Conservation (phyloP, 176 grass and related monocot genomes). For the Phoenix dactylifera region DNA sequence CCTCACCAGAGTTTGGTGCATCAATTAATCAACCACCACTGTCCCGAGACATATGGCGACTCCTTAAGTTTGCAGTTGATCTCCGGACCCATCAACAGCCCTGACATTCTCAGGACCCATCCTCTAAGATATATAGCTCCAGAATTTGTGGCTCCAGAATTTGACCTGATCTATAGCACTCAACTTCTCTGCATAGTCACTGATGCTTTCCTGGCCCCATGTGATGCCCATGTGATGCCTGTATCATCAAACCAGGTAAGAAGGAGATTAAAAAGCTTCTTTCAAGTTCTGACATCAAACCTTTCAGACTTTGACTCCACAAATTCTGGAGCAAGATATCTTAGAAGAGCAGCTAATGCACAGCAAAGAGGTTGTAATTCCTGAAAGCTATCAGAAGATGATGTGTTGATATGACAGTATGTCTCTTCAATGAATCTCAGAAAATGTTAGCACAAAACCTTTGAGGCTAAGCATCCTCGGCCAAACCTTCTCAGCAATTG, state of each 20-base stretch:
- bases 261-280: constrained; percentile 78
- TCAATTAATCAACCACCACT: constrained; percentile 85
- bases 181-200: no score
- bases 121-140: no score
- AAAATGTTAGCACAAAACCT: constrained; percentile 65
- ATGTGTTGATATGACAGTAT: constrained; percentile 46
- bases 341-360: constrained; percentile 73
- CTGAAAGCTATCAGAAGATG: constrained; percentile 57
- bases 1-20: constrained; percentile 89
- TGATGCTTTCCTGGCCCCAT: constrained; percentile 75
- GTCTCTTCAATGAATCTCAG: constrained; percentile 81
- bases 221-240: constrained; percentile 40
- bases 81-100: constrained; percentile 76
- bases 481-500: constrained; percentile 95
- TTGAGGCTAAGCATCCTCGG: constrained; percentile 76
- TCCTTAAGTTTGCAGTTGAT: constrained; percentile 82
- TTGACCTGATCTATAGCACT: no score
- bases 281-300: constrained; percentile 73
- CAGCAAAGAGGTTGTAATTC: constrained; percentile 81
- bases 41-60: constrained; percentile 86
- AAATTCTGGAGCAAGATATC: constrained; percentile 92
- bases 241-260: constrained; percentile 92
- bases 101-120: no score
- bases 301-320: constrained; percentile 67
- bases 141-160: no score